Evolutionary conservation across 2,329 filamentous ascomycete species (phyloP).

Genomic region (Diaporthe amygdali): DNA sequence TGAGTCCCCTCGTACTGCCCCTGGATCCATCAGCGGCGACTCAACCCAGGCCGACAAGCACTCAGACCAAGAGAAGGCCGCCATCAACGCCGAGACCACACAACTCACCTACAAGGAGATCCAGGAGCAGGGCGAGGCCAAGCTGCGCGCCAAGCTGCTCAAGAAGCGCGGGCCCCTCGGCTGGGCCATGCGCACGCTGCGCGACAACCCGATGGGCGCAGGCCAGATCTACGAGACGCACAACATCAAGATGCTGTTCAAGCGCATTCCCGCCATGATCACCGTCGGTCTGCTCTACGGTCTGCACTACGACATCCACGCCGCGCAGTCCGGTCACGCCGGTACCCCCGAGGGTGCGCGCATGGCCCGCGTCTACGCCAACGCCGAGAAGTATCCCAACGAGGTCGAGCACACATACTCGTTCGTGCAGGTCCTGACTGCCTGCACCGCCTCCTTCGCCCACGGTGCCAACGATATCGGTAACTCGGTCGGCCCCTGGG

Average conservation of each 20-base stretch:
- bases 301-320: constrained; percentile 82
- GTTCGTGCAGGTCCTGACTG: constrained; percentile 70
- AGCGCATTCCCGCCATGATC: constrained; percentile 73
- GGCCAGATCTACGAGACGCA: constrained; percentile 76
- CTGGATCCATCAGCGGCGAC: constrained; percentile 24
- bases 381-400: constrained; percentile 70
- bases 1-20: constrained; percentile 29
- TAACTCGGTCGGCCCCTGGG: constrained; percentile 73
- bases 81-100: constrained; percentile 51
- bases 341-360: constrained; percentile 76
- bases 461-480: constrained; percentile 81
- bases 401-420: constrained; percentile 74
- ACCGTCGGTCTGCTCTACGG: constrained; percentile 72
- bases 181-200: constrained; percentile 82
- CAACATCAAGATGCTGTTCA: constrained; percentile 68
- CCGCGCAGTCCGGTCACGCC: constrained; percentile 71
- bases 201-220: constrained; percentile 73
- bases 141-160: constrained; percentile 67
- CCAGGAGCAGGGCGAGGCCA: constrained; percentile 58
- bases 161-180: constrained; percentile 71
- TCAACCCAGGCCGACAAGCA: constrained; percentile 31
- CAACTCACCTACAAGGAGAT: constrained; percentile 68
- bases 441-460: constrained; percentile 75
- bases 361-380: constrained; percentile 71
- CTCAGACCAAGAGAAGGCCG: constrained; percentile 47